Percentiles rank a stretch among this genome's conserved stretches.
Evolutionary conservation across 2,329 filamentous ascomycete species (phyloP).

Genomic region (Aureobasidium sp.): DNA sequence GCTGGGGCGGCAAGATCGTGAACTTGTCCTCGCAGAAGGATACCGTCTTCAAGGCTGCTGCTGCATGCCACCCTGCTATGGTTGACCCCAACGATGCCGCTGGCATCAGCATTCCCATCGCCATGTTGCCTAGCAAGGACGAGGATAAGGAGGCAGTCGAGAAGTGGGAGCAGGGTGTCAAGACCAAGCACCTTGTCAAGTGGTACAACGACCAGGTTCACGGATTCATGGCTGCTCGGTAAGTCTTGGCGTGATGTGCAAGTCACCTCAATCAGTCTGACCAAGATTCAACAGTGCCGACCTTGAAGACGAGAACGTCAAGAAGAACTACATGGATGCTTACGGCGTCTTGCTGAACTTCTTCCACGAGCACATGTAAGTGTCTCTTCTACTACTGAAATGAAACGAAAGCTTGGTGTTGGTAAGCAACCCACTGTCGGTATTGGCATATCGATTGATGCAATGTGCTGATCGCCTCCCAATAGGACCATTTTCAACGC

Average conservation of each 20-base stretch:
- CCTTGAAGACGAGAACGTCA: slow-evolving; percentile 41
- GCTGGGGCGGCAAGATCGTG: slow-evolving; percentile 46
- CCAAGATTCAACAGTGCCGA: slow-evolving; percentile 30
- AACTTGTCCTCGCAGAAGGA: slow-evolving; percentile 46
- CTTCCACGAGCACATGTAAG: slow-evolving; percentile 49
- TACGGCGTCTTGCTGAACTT: slow-evolving; percentile 45
- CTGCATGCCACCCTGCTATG: slow-evolving; percentile 54
- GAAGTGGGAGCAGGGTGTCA: slow-evolving; percentile 43
- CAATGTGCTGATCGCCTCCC: not conserved
- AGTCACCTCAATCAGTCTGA: not conserved
- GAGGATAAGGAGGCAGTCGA: slow-evolving; percentile 48
- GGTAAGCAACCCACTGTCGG: not conserved
- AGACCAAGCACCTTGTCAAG: slow-evolving; percentile 41
- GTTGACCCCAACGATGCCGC: slow-evolving; percentile 52
- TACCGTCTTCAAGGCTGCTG: slow-evolving; percentile 52
- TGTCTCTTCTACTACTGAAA: slow-evolving; percentile 12
- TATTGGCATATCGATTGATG: not conserved
- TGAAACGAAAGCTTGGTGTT: not conserved
- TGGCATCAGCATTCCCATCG: slow-evolving; percentile 50
- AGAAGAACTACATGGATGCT: slow-evolving; percentile 44
- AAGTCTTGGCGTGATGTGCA: not conserved
- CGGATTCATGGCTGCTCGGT: slow-evolving; percentile 39
- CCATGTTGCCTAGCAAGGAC: slow-evolving; percentile 51
- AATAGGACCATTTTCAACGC: not conserved
- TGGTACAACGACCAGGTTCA: slow-evolving; percentile 44